Base-by-base conservation (phyloP, 2,329 filamentous ascomycete species). In the Phaeosphaeriaceae sp. region DNA sequence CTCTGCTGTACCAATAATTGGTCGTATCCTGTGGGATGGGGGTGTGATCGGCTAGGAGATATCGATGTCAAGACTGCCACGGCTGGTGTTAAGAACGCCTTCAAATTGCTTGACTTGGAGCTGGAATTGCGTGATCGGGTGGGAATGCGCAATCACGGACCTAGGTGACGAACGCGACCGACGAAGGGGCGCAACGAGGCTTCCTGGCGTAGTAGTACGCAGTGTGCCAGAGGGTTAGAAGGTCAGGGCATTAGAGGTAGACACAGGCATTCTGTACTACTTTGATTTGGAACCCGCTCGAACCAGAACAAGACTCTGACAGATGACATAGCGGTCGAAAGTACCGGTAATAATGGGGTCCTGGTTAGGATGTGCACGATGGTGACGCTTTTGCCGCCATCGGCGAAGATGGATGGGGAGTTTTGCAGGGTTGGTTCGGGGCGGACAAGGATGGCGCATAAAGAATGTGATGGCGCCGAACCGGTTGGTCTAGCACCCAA, bases 41-140 rank as follows among this genome's bases (percentile, higher is more conserved):
- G 54, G 21, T 49, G 55, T 30, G 46, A 50, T 49, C 30, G 53
- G 8, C 53, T 43, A 19, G 7, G 30, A 53, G 58, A 61, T 50
- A 58, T 61, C 54, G 59, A 55, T 47, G 50, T 61, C 28, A 50
- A 63, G 52, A 32, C 53, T 24, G 47, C 54, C 49, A 49, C 54
- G 23, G 42, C 49, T 49, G 3, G 43, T 43, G 51, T 55, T 43
- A 32, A 42, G 50, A 58, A 67, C 58, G 58, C 61, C 61, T 63
- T 61, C 51, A 54, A 55, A 72, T 72, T 71, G 59, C 68, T 63
- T 64, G 57, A 73, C 60, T 47, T 59, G 52, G 56, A 42, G 60
- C 59, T 44, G 52, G 54, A 55, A 74, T 74, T 68, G 70, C 68
- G 70, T 71, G 69, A 71, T 59, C 53, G 56, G 51, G 57, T 52